Conservation (phyloP, 345 rosid genomes). For the Pelargonium nanum region DNA sequence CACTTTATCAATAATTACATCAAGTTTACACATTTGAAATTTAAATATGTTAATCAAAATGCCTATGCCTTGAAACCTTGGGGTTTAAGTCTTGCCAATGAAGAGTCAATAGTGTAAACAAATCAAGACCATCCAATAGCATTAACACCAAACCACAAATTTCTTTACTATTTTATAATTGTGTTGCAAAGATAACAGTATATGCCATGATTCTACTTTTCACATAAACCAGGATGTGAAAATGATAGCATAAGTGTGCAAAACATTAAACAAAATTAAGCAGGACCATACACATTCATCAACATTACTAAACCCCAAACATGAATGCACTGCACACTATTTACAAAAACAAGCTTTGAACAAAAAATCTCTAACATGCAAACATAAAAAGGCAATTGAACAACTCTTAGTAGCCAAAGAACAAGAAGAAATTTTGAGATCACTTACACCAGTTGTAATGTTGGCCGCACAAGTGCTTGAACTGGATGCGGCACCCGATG, state of each 20-base stretch:
- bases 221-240: not conserved
- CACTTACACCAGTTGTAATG: conserved; percentile 25
- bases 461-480: conserved; percentile 23
- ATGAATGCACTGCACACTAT: not conserved
- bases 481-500: conserved; percentile 1
- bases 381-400: not conserved
- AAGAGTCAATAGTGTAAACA: not conserved
- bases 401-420: not conserved
- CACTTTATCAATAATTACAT: too few species aligned
- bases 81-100: not conserved
- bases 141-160: not conserved
- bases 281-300: not conserved
- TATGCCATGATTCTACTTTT: not conserved
- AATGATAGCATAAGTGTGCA: not conserved
- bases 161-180: too few species aligned
- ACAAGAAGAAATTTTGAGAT: not conserved
- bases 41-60: not conserved
- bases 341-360: not conserved
- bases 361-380: not conserved
- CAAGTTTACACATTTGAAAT: too few species aligned
- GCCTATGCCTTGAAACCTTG: not conserved
- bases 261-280: not conserved
- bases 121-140: not conserved
- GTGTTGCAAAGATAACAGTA: not conserved
- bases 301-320: not conserved